A percentile compares a stretch with the other conserved stretches of the same genome.
phyloP scores from a whole-genome alignment of 2,329 filamentous ascomycete species.

The Phaeosphaeria sp. region DNA sequence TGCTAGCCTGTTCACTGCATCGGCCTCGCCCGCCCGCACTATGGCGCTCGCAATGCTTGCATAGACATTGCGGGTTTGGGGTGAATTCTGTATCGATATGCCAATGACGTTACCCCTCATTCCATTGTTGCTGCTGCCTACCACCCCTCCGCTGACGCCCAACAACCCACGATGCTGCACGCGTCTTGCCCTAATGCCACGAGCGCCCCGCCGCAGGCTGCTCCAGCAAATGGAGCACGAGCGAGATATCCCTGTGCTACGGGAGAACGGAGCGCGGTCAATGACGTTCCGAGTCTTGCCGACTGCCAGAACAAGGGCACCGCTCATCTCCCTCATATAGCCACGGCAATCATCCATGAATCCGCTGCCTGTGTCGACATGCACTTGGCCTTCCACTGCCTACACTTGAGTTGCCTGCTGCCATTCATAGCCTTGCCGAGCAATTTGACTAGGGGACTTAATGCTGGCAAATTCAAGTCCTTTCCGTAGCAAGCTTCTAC shows the following conservation, averaged over 20 bases:
- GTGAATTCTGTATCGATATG: constrained; percentile 3
- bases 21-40: not conserved
- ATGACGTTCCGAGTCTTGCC: constrained; percentile 27
- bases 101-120: constrained; percentile 25
- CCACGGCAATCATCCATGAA: not conserved
- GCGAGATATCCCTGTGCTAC: constrained; percentile 16
- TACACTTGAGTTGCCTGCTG: no score
- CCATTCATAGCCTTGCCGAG: not conserved
- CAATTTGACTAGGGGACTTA: not conserved
- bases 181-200: constrained; percentile 6
- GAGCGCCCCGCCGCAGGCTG: not conserved
- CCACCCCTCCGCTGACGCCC: constrained; percentile 4
- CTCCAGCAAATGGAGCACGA: not conserved
- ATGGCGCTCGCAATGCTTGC: constrained; percentile 4
- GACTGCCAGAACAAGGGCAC: constrained; percentile 8
- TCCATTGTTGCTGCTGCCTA: constrained; percentile 7
- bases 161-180: constrained; percentile 6
- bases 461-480: not conserved
- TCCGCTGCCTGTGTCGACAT: not conserved
- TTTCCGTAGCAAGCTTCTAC: not conserved
- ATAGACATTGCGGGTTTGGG: not conserved
- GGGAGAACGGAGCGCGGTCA: constrained; percentile 29
- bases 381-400: no score
- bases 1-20: constrained; percentile 5
- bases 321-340: not conserved